Conservation (phyloP, 1,284 basidiomycete species). For the Fomitopsis palustris region DNA sequence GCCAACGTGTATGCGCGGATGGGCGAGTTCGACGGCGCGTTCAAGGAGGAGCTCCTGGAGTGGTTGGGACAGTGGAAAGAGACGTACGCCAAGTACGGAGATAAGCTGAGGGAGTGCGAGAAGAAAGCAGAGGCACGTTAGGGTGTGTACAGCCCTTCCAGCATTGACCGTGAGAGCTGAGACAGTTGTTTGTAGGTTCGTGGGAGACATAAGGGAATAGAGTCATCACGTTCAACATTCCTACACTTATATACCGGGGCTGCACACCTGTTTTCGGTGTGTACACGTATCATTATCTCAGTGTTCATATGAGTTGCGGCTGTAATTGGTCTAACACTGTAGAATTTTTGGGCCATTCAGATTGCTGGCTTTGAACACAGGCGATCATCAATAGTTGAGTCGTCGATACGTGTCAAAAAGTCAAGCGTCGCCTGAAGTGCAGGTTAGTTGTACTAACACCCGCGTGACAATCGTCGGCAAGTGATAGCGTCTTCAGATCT, state of each 20-base stretch:
- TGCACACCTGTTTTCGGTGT: background rate
- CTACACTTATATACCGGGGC: background rate
- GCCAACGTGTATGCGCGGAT: conserved; percentile 21
- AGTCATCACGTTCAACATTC: background rate
- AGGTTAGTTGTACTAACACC: no score
- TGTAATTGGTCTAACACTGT: background rate
- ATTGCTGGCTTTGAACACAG: background rate
- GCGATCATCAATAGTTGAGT: background rate
- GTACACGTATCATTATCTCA: background rate
- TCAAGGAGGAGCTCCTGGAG: conserved; percentile 31
- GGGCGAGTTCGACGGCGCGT: conserved; percentile 20
- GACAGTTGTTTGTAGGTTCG: background rate
- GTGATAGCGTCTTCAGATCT: no score
- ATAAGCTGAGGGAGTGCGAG: conserved; percentile 13
- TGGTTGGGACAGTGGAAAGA: conserved; percentile 33
- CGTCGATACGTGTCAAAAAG: no score
- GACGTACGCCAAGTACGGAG: conserved; percentile 21
- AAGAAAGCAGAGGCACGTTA: background rate
- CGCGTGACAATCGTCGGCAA: no score
- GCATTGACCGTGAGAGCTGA: background rate
- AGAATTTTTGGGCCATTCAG: background rate
- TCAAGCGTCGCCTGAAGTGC: no score
- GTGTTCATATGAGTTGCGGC: background rate
- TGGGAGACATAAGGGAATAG: background rate
- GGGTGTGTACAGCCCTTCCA: background rate